phyloP scores from a whole-genome alignment of 2,329 filamentous ascomycete genomes.

The Colletotrichum sidae region DNA sequence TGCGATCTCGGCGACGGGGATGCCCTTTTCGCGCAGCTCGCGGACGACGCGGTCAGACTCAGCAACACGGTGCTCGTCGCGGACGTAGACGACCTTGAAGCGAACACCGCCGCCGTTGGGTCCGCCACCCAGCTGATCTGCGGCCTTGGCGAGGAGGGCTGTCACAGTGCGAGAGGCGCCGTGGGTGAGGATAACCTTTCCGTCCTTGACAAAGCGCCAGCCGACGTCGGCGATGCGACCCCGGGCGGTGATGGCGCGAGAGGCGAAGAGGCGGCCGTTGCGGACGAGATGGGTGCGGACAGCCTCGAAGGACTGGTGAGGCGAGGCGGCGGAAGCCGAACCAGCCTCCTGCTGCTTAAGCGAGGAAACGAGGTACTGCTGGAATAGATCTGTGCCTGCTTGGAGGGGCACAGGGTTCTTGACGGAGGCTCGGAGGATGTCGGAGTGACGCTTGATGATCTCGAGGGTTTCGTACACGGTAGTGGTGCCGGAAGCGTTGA shows the following conservation, averaged over 20 bases:
- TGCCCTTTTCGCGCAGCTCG: slow-evolving; percentile 76
- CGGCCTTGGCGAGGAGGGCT: slow-evolving; percentile 79
- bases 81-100: slow-evolving; percentile 87
- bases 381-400: slow-evolving; percentile 95
- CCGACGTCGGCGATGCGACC: slow-evolving; percentile 86
- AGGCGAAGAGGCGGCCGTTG: slow-evolving; percentile 88
- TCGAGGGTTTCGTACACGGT: slow-evolving; percentile 96
- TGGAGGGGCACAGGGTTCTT: slow-evolving; percentile 92
- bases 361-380: slow-evolving; percentile 88
- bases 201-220: slow-evolving; percentile 81
- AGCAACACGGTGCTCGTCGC: slow-evolving; percentile 63
- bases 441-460: slow-evolving; percentile 81
- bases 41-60: slow-evolving; percentile 80
- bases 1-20: slow-evolving; percentile 78
- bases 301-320: slow-evolving; percentile 74
- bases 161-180: slow-evolving; percentile 89
- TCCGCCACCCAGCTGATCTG: slow-evolving; percentile 67
- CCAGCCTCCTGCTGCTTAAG: slow-evolving; percentile 65
- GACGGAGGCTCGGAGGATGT: slow-evolving; percentile 80
- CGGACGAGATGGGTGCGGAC: slow-evolving; percentile 85
- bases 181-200: slow-evolving; percentile 87
- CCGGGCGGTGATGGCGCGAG: slow-evolving; percentile 85
- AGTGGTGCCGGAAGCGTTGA: slow-evolving; percentile 81
- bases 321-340: slow-evolving; percentile 40
- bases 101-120: slow-evolving; percentile 68